Evolutionary conservation across 2,329 filamentous ascomycete species (phyloP), one percentile per base, ranked within the genome.

Genomic region (Cladosporium sp.): DNA sequence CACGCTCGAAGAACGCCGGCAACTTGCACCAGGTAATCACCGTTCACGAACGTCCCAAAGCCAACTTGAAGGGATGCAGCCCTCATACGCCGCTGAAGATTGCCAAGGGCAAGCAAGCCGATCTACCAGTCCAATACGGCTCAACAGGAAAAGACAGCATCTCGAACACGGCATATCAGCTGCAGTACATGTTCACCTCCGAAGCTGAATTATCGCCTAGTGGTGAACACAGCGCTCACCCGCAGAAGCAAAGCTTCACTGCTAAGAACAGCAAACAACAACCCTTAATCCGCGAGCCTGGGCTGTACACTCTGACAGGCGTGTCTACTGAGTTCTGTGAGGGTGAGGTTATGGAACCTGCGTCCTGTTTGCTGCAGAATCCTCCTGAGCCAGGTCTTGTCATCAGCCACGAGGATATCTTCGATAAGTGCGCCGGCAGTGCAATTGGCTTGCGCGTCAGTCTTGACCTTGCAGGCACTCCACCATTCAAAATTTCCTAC

Each of bases 381-480:
- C 94, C 94, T 5, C 87, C 94, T 0, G 88, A 96, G 74, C 94
- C 94, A 9, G 85, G 88, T 58, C 73, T 99, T 59, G 80, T 84
- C 4, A 78, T 99, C 51, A 83, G 82, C 34, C 82, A 86, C 6
- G 89, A 96, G 66, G 88, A 92, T 62, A 92, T 99, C 43, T 89
- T 90, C 55, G 94, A 99, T 73, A 96, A 95, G 71, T 99, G 94
- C 72, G 93, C 92, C 37, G 92, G 92, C 50, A 96, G 92, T 69
- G 91, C 94, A 0, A 90, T 99, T 62, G 94, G 94, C 40, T 82
- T 99, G 57, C 84, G 88, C 11, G 90, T 99, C 42, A 89, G 94
- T 68, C 78, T 99, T 51, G 92, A 97, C 70, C 81, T 99, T 39
- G 88, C 93, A 28, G 94, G 94, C 61, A 96, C 92, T 0, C 93